These are phyloP conservation scores for Talaromyces stipitatus DNA, from an alignment of 495 filamentous ascomycete genomes.

Conservation along the genomic window DNA sequence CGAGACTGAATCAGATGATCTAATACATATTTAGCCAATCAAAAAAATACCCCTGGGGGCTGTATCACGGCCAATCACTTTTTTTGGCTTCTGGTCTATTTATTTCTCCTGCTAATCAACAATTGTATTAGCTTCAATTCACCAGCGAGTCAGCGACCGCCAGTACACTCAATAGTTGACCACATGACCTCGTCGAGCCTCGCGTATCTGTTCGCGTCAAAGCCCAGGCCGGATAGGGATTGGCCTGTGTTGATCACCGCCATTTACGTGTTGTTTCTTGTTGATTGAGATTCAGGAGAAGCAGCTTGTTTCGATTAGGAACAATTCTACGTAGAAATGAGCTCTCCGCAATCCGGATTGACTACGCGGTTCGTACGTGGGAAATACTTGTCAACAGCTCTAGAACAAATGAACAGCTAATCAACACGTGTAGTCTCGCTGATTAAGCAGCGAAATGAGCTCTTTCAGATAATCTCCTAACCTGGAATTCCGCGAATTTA, in stretches of 20 bases:
- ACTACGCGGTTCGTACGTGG: no score
- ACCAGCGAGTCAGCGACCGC: not conserved
- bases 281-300: constrained; percentile 25
- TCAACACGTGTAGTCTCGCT: not conserved
- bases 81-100: not conserved
- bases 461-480: not conserved
- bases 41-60: not conserved
- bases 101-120: not conserved
- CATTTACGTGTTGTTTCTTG: not conserved
- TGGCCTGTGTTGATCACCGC: not conserved
- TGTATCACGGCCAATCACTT: not conserved
- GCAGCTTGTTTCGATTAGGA: constrained; percentile 19
- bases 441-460: not conserved
- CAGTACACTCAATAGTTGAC: not conserved
- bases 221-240: not conserved
- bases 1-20: not conserved
- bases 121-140: not conserved
- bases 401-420: not conserved
- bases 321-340: not conserved
- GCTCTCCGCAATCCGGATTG: no score
- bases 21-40: not conserved
- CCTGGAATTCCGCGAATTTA: not conserved
- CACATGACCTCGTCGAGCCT: not conserved
- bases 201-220: not conserved
- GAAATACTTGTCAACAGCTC: not conserved